These are phyloP conservation scores for Picea abies DNA, from an alignment of 83 land plant species.

Conservation along the genomic window DNA sequence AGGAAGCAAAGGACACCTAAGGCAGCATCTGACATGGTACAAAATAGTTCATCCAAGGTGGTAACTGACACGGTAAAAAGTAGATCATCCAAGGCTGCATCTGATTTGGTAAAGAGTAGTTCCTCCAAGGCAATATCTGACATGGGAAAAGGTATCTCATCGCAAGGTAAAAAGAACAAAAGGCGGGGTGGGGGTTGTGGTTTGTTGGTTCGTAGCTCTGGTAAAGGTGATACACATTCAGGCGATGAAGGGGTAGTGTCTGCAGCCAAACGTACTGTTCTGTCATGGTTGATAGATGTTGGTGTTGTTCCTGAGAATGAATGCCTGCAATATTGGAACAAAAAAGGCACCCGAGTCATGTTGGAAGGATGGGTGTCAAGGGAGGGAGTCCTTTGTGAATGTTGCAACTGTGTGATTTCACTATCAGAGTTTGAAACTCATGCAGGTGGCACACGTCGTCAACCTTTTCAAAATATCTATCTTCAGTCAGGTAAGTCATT, in stretches of 20 bases:
- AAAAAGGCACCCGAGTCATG: constrained; percentile 38
- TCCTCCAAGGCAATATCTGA: neutral
- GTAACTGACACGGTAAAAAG: neutral
- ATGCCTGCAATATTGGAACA: constrained; percentile 45
- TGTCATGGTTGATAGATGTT: constrained; percentile 61
- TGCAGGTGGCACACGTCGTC: constrained; percentile 46
- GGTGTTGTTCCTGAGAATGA: constrained; percentile 54
- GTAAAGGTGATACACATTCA: constrained; percentile 33
- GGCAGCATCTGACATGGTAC: neutral
- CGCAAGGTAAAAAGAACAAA: constrained; percentile 31
- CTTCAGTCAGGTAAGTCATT: constrained; percentile 55
- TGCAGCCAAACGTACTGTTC: constrained; percentile 40
- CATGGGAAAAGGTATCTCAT: neutral
- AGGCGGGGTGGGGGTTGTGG: constrained; percentile 38
- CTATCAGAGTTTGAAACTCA: constrained; percentile 55
- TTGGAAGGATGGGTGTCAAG: constrained; percentile 52
- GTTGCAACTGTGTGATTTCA: constrained; percentile 48
- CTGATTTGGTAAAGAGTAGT: constrained; percentile 2
- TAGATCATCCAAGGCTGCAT: constrained; percentile 8
- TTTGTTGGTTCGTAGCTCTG: constrained; percentile 36
- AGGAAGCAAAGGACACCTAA: constrained; percentile 9
- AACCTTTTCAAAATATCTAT: constrained; percentile 55
- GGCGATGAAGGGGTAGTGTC: constrained; percentile 16
- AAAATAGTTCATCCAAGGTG: neutral
- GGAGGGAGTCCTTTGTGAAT: constrained; percentile 62